phyloP scores from a whole-genome alignment of 306 rosid species.

The Dryas drummondii region DNA sequence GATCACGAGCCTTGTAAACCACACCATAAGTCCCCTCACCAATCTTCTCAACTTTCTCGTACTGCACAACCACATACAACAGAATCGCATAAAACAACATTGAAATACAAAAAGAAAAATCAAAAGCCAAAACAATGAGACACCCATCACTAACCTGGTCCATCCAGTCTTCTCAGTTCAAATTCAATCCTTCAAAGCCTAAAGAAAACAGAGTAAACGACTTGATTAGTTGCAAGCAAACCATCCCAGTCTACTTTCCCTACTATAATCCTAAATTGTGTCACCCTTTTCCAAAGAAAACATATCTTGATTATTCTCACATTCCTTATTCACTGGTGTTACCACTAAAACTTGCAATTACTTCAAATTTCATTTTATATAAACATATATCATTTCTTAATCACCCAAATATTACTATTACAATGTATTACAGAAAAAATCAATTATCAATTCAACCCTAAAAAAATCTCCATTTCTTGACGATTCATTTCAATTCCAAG shows the following conservation, averaged over 20 bases:
- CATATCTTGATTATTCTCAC: background rate
- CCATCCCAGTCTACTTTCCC: no score
- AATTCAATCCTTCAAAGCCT: slow-evolving; percentile 8
- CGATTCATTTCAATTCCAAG: no score
- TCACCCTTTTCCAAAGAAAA: no score
- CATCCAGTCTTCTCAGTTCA: slow-evolving; percentile 12
- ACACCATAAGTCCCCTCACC: slow-evolving; percentile 96
- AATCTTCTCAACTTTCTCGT: slow-evolving; percentile 90
- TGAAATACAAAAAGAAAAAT: background rate
- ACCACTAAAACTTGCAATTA: background rate
- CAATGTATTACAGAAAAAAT: background rate
- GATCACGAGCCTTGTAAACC: slow-evolving; percentile 91
- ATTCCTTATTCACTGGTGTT: no score
- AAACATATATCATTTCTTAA: background rate
- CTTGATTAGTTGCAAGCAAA: no score
- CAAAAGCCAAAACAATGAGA: background rate
- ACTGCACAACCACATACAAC: slow-evolving; percentile 43
- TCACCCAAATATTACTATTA: no score
- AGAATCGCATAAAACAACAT: slow-evolving; percentile 1
- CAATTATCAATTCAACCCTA: background rate
- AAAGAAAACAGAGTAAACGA: background rate
- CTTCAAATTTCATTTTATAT: background rate
- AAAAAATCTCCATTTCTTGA: no score
- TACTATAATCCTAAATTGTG: no score
- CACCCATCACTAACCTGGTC: slow-evolving; percentile 17